Evolutionary conservation across 495 filamentous ascomycete genomes (phyloP).

Genomic region (Umbilicaria muhlenbergii): DNA sequence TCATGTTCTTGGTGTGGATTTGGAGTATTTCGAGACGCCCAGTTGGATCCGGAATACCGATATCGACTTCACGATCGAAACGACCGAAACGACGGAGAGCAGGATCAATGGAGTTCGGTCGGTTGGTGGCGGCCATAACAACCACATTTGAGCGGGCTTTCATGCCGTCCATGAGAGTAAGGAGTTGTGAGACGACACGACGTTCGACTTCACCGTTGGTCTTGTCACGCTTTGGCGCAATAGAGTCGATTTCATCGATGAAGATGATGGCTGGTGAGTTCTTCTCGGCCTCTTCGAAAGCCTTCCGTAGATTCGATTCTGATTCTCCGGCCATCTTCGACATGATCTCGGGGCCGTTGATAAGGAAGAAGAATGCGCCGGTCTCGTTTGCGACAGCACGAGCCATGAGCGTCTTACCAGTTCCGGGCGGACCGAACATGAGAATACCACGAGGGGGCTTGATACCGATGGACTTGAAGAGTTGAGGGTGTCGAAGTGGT

Average conservation of each 20-base stretch:
- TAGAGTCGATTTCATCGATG: conserved; percentile 98
- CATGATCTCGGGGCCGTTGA: conserved; percentile 99
- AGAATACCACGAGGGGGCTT: conserved; percentile 98
- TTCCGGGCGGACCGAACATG: conserved; percentile 94
- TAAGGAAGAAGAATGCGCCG: conserved; percentile 97
- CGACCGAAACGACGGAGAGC: conserved; percentile 87
- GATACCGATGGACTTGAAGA: conserved; percentile 99
- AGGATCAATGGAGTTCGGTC: conserved; percentile 91
- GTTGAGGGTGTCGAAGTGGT: conserved; percentile 86
- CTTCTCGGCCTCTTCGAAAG: conserved; percentile 98
- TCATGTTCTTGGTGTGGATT: conserved; percentile 99
- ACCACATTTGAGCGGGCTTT: conserved; percentile 97
- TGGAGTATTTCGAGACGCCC: conserved; percentile 96
- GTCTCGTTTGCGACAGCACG: conserved; percentile 98
- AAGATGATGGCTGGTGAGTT: conserved; percentile 99
- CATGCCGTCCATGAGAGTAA: conserved; percentile 99
- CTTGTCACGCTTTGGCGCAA: conserved; percentile 99
- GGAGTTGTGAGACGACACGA: conserved; percentile 91
- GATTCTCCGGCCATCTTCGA: conserved; percentile 99
- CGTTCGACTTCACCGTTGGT: conserved; percentile 98
- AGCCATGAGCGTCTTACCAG: conserved; percentile 98
- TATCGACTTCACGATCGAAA: conserved; percentile 97
- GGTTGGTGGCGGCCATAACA: conserved; percentile 97
- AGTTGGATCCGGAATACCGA: conserved; percentile 94
- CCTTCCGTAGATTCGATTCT: conserved; percentile 92